These are phyloP conservation scores for Globisporangium mamillatum DNA, from an alignment of 352 stramenopile genomes.

Conservation along the genomic window DNA sequence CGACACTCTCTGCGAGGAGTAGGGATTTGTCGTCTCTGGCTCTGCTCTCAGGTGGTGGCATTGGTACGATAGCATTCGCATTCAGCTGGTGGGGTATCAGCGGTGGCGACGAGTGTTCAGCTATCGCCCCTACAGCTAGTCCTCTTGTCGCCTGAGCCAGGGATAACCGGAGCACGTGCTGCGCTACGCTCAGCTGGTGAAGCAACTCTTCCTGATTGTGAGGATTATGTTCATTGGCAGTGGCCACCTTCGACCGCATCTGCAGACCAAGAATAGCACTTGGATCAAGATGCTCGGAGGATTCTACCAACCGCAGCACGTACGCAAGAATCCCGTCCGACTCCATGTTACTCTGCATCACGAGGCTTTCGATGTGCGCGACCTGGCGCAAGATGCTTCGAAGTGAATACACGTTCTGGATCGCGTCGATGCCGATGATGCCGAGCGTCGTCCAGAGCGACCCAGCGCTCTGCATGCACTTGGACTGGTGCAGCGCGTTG, in stretches of 20 bases:
- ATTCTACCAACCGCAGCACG: not conserved
- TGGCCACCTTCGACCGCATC: not conserved
- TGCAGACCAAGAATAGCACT: not conserved
- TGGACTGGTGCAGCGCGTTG: constrained; percentile 10
- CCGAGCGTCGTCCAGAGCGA: not conserved
- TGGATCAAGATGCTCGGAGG: not conserved
- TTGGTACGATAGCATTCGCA: not conserved
- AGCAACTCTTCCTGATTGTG: not conserved
- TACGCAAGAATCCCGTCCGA: not conserved
- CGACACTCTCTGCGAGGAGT: not conserved
- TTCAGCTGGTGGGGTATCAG: not conserved
- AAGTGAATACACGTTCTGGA: not conserved
- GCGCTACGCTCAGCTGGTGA: not conserved
- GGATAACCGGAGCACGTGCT: not conserved
- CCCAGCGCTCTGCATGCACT: constrained; percentile 4
- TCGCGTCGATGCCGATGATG: constrained; percentile 1
- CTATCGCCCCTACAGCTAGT: not conserved
- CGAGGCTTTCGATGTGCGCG: not conserved
- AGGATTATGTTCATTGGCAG: not conserved
- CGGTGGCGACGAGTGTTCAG: not conserved
- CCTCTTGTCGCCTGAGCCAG: not conserved
- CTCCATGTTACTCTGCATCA: not conserved
- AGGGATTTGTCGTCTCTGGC: not conserved
- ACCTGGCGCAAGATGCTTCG: not conserved
- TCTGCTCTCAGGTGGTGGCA: not conserved